Base-by-base conservation (phyloP, 2,329 filamentous ascomycete species). In the Aspergillus japonicus region DNA sequence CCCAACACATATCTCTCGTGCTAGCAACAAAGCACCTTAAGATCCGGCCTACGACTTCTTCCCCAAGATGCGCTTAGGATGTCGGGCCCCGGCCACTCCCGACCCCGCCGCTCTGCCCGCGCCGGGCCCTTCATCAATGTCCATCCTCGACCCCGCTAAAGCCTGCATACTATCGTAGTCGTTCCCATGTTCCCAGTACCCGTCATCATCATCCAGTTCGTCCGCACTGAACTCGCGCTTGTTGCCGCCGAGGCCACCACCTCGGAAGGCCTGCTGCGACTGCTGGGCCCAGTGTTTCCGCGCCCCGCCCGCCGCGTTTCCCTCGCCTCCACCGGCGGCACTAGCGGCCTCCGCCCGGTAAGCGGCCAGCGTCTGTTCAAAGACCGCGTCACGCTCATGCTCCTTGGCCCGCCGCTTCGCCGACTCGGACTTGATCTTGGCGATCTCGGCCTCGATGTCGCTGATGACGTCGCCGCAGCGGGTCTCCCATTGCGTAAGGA, bases 401-500 rank as follows among this genome's bases (percentile, higher is more conserved):
- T 82, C 80, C 51, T 84, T 82, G 11, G 73, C 78, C 47, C 84
- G 82, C 16, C 86, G 81, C 51, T 77, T 74, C 29, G 80, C 76
- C 1, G 89, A 89, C 1, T 81, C 79, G 1, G 76, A 74, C 65
- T 85, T 87, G 62, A 97, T 87, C 33, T 76, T 80, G 14, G 81
- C 81, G 58, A 96, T 90, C 73, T 96, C 89, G 1, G 80, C 79
- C 64, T 96, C 92, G 3, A 99, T 84, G 31, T 89, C 89, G 0
- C 77, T 78, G 2, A 97, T 85, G 1, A 92, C 91, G 3, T 81
- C 78, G 5, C 86, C 85, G 79, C 94, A 98, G 60, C 92, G 87
- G n/a, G 77, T 80, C 55, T 89, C 87, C 94, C 94, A 99, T 57
- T 83, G 83, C 31, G 83, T 81, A 11, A 99, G 83, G 12, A 87